These are phyloP conservation scores for Geosmithia putterillii DNA, from an alignment of 2,329 filamentous ascomycete genomes.

Conservation along the genomic window DNA sequence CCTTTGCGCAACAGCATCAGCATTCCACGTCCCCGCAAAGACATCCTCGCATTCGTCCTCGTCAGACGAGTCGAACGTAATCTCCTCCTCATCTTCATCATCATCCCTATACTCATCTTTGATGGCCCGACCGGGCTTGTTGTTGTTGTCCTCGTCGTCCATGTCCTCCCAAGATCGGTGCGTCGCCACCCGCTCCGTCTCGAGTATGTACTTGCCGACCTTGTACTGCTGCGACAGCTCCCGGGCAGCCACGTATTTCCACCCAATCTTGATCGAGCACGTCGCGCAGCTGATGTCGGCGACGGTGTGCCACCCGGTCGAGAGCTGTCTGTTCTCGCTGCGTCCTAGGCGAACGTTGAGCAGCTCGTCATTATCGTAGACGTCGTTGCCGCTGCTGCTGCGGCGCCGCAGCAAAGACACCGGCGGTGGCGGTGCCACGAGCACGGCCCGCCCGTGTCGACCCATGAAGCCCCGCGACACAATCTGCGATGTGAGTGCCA, in stretches of 20 bases:
- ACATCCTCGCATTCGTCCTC: slow-evolving; percentile 57
- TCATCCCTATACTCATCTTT: slow-evolving; percentile 1
- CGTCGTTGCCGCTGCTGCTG: no score
- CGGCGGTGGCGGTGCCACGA: slow-evolving; percentile 33
- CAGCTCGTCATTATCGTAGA: slow-evolving; percentile 13
- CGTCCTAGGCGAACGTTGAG: slow-evolving; percentile 43
- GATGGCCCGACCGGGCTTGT: not conserved
- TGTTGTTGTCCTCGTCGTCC: not conserved
- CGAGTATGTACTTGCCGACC: slow-evolving; percentile 55
- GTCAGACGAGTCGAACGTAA: slow-evolving; percentile 50
- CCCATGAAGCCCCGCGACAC: slow-evolving; percentile 56
- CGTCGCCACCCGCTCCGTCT: slow-evolving; percentile 43
- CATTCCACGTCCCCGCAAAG: slow-evolving; percentile 50
- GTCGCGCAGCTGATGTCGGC: slow-evolving; percentile 48
- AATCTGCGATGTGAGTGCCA: slow-evolving; percentile 49
- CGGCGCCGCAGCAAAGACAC: slow-evolving; percentile 1
- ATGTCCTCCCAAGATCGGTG: slow-evolving; percentile 37
- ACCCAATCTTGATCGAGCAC: slow-evolving; percentile 47
- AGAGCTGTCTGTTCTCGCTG: slow-evolving; percentile 42
- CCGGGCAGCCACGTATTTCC: slow-evolving; percentile 56
- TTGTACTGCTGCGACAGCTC: slow-evolving; percentile 52
- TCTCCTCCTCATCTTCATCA: slow-evolving; percentile 12
- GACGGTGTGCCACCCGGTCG: slow-evolving; percentile 51
- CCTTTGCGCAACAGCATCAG: slow-evolving; percentile 34
- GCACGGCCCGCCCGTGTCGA: slow-evolving; percentile 50